phyloP scores from a whole-genome alignment of 163 green algal genomes.

The Scenedesmus sp. region DNA sequence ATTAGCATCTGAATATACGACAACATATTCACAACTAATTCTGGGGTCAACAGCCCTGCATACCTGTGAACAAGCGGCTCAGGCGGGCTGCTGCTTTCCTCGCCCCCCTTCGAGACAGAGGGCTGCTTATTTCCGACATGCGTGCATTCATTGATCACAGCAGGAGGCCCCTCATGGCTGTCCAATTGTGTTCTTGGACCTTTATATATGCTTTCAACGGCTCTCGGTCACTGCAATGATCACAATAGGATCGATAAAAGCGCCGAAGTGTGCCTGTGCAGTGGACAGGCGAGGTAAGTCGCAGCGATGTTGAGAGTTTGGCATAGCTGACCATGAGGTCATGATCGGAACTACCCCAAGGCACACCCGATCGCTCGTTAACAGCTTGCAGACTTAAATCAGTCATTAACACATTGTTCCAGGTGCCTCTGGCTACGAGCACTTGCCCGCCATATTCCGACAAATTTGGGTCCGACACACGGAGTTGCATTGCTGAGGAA shows the following conservation, averaged over 20 bases:
- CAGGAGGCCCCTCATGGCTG: neutral
- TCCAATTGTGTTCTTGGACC: slow-evolving; percentile 2
- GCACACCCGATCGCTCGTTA: neutral
- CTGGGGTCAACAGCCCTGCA: neutral
- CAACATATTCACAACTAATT: neutral
- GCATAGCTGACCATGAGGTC: slow-evolving; percentile 16
- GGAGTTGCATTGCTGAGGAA: no score
- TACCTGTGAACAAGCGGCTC: slow-evolving; percentile 10
- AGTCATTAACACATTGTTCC: no score
- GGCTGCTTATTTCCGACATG: neutral
- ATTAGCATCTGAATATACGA: neutral
- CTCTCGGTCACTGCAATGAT: neutral
- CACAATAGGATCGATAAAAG: neutral
- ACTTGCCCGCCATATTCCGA: no score
- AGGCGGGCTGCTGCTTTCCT: slow-evolving; percentile 2
- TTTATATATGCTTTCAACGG: neutral
- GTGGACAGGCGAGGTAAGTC: neutral
- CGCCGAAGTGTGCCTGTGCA: neutral
- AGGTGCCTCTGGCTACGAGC: neutral
- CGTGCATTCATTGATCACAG: slow-evolving; percentile 1
- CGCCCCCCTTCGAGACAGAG: neutral
- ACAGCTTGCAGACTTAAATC: no score
- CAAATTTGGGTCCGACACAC: no score
- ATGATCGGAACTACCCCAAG: neutral
- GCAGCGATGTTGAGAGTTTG: neutral